Evolutionary conservation across 768 basidiomycete species (phyloP).

Genomic region (Coprinopsis marcescibilis): DNA sequence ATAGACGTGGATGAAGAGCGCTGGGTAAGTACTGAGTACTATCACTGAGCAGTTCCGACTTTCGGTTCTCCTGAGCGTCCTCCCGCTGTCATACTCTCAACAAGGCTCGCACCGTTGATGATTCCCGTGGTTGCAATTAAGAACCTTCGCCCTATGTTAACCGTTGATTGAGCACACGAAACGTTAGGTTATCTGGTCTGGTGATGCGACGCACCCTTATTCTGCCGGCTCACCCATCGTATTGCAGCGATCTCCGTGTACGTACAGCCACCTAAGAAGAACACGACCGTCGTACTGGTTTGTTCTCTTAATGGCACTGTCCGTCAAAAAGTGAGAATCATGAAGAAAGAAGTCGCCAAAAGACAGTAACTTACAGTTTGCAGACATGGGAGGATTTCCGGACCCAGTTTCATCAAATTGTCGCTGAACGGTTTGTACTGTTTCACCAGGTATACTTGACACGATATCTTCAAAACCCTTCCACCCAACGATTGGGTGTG

Average conservation of each 20-base stretch:
- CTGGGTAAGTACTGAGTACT: background rate
- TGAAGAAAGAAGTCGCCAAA: conserved; percentile 1
- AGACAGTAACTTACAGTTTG: conserved; percentile 24
- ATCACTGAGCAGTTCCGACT: conserved; percentile 25
- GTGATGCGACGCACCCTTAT: conserved; percentile 49
- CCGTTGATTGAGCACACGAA: conserved; percentile 4
- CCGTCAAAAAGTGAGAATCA: background rate
- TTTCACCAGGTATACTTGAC: conserved; percentile 75
- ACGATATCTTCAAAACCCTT: conserved; percentile 94
- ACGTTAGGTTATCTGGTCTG: conserved; percentile 6
- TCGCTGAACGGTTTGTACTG: conserved; percentile 69
- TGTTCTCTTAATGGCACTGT: conserved; percentile 34
- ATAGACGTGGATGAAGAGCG: conserved; percentile 3
- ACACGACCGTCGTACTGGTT: conserved; percentile 81
- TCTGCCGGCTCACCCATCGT: conserved; percentile 86
- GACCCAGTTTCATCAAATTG: conserved; percentile 20
- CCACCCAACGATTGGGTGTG: conserved; percentile 94
- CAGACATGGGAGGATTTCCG: conserved; percentile 22
- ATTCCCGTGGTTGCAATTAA: conserved; percentile 91
- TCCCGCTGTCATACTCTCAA: conserved; percentile 53
- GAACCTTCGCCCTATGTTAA: conserved; percentile 68
- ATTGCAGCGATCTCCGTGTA: conserved; percentile 96
- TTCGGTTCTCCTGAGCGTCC: conserved; percentile 27
- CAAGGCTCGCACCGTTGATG: conserved; percentile 68
- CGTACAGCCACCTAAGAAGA: conserved; percentile 96